Evolutionary conservation across 352 stramenopile genomes (phyloP), one percentile per base, ranked within the genome.

Genomic region (Pythium pyrilobum): DNA sequence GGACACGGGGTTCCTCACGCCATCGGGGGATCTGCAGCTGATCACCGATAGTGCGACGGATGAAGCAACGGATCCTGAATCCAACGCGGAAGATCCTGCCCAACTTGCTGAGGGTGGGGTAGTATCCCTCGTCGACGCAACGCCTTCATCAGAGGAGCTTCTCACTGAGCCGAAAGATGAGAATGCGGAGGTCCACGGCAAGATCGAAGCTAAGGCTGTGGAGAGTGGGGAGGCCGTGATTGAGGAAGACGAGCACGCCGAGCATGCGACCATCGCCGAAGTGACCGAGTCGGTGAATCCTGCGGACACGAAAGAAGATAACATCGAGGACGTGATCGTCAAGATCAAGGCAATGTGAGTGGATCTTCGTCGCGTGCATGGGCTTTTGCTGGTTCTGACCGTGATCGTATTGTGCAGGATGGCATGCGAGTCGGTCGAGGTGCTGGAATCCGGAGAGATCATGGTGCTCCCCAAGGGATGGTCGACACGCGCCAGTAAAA

Each of bases 401-500:
- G n/a, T n/a, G n/a, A 25, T 18, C 28, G 16, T 51, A 31, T 48
- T 18, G 15, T n/a, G 13, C 25, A 83, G 71, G 39, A 61, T 88
- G 29, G 50, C 66, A 8, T 92, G 79, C 38, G 73, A 90, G 55
- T 66, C 56, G 3, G 79, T 81, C 3, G 58, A 77, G 29, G 72
- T 92, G 34, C 50, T 85, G 21, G 77, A 85, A 29, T 84, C 76
- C 11, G 82, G 82, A 5, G 82, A 92, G 54, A 81, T 92, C 32
- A 11, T 88, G 5, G 79, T 75, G 11, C 64, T 95, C 10, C 84
- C 84, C 0, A 88, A 88, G 38, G 84, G 77, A 12, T 95, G 84
- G 84, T 77, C 78, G 2, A 90, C 77, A 18, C 78, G 81, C 8
- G 72, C 82, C 47, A 92, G 80, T 56, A 87, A 87, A 55, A 89